These are phyloP conservation scores for Avena insularis DNA, from an alignment of 176 grass and related monocot genomes.

Conservation along the genomic window DNA sequence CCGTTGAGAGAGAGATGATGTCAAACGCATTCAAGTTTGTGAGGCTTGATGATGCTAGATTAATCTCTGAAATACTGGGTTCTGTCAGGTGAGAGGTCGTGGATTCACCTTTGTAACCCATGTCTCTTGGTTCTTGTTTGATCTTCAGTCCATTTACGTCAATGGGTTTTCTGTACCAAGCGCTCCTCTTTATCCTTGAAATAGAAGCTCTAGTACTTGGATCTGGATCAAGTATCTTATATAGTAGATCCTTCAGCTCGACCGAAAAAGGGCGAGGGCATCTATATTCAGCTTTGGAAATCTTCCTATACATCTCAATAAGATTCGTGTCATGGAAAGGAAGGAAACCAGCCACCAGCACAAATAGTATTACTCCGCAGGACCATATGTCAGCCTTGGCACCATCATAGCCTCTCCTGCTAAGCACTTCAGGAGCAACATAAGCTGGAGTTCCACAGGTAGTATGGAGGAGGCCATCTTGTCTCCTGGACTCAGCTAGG, in stretches of 20 bases:
- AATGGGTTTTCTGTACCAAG: slow-evolving; percentile 48
- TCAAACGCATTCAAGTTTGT: slow-evolving; percentile 69
- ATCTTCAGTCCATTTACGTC: slow-evolving; percentile 38
- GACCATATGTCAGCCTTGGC: slow-evolving; percentile 62
- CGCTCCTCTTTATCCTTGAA: slow-evolving; percentile 47
- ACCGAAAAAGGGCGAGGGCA: slow-evolving; percentile 47
- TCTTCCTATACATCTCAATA: slow-evolving; percentile 60
- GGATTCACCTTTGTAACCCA: slow-evolving; percentile 23
- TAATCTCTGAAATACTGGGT: slow-evolving; percentile 30
- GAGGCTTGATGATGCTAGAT: slow-evolving; percentile 37
- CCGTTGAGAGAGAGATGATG: slow-evolving; percentile 68
- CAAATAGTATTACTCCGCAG: slow-evolving; percentile 61
- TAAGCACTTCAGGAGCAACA: slow-evolving; percentile 65
- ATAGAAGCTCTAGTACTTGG: slow-evolving; percentile 47
- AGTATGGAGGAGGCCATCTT: slow-evolving; percentile 57
- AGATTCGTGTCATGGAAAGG: slow-evolving; percentile 53
- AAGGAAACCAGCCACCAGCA: slow-evolving; percentile 58
- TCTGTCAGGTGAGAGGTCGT: slow-evolving; percentile 37
- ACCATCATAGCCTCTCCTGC: slow-evolving; percentile 54
- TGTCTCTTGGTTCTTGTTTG: slow-evolving; percentile 41
- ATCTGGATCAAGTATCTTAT: slow-evolving; percentile 56
- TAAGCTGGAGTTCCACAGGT: slow-evolving; percentile 61
- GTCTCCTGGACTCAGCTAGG: slow-evolving; percentile 52
- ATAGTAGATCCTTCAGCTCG: slow-evolving; percentile 49
- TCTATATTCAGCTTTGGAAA: slow-evolving; percentile 50